Percentiles rank a stretch among this genome's conserved stretches.
phyloP scores from a whole-genome alignment of 192 early-diverging fungal genomes.

The Backusella parvicylindrica region DNA sequence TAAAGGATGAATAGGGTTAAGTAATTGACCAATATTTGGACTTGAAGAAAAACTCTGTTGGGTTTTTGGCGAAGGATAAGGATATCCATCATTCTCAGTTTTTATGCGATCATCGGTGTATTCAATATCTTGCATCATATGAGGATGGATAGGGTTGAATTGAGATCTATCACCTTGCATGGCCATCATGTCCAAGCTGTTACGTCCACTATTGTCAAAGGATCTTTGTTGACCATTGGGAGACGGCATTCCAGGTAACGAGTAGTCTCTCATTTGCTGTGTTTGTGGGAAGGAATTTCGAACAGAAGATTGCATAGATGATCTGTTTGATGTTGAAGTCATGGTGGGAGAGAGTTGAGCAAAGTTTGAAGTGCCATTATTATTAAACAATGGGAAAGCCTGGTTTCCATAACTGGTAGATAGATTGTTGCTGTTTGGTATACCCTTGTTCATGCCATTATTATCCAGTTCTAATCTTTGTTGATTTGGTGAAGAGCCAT shows the following conservation, averaged over 20 bases:
- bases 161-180: constrained; percentile 1
- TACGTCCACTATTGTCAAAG: neutral
- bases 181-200: constrained; percentile 14
- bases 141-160: neutral
- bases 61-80: neutral
- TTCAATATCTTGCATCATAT: constrained; percentile 10
- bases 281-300: constrained; percentile 1
- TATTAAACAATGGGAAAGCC: neutral
- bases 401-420: neutral
- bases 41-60: constrained; percentile 15
- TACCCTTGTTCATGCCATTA: neutral
- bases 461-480: constrained; percentile 8
- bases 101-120: neutral
- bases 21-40: constrained; percentile 18
- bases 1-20: constrained; percentile 22
- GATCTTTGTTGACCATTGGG: neutral
- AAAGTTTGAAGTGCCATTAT: neutral
- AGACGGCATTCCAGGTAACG: neutral
- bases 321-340: constrained; percentile 1
- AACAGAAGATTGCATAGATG: neutral
- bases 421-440: neutral
- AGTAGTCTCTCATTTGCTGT: neutral
- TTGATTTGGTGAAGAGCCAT: neutral
- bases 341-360: constrained; percentile 1
- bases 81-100: neutral